These are phyloP conservation scores for Amphichorda felina DNA, from an alignment of 2,329 filamentous ascomycete species.

Conservation along the genomic window DNA sequence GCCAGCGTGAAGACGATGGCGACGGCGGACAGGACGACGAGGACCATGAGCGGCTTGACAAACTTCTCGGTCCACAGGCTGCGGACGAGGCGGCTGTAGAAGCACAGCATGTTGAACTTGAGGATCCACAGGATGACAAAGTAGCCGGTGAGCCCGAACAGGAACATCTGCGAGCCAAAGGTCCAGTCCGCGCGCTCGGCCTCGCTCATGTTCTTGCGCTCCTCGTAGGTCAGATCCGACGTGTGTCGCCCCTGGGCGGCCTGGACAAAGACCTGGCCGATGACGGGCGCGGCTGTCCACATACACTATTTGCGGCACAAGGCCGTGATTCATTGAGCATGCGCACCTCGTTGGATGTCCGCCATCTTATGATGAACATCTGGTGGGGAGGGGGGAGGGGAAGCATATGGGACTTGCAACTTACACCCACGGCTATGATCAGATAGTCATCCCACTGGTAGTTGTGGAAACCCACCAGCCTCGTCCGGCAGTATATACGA, in stretches of 20 bases:
- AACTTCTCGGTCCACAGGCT: conserved; percentile 21
- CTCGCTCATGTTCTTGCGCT: conserved; percentile 16
- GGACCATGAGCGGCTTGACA: conserved; percentile 19
- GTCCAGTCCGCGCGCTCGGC: conserved; percentile 13
- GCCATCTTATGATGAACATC: no score
- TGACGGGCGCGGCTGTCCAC: conserved; percentile 9
- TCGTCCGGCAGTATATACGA: conserved; percentile 18
- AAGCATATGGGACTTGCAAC: no score
- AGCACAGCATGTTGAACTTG: conserved; percentile 27
- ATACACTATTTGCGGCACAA: conserved; percentile 7
- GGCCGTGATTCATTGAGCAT: no score
- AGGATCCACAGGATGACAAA: conserved; percentile 23
- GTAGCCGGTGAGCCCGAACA: conserved; percentile 20
- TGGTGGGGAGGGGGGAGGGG: no score
- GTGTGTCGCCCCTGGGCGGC: conserved; percentile 16
- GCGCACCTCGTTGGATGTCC: no score
- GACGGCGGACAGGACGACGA: conserved; percentile 13
- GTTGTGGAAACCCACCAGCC: conserved; percentile 17
- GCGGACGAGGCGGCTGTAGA: conserved; percentile 22
- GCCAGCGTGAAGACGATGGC: conserved; percentile 13
- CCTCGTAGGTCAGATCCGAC: conserved; percentile 14
- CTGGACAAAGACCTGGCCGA: conserved; percentile 13
- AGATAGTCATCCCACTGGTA: conserved; percentile 21
- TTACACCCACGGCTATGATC: conserved; percentile 16
- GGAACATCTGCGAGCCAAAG: conserved; percentile 21